A percentile compares a stretch with the other conserved stretches of the same genome.
Evolutionary conservation across 768 basidiomycete species (phyloP).

Genomic region (Xerocomellus dryophilus): DNA sequence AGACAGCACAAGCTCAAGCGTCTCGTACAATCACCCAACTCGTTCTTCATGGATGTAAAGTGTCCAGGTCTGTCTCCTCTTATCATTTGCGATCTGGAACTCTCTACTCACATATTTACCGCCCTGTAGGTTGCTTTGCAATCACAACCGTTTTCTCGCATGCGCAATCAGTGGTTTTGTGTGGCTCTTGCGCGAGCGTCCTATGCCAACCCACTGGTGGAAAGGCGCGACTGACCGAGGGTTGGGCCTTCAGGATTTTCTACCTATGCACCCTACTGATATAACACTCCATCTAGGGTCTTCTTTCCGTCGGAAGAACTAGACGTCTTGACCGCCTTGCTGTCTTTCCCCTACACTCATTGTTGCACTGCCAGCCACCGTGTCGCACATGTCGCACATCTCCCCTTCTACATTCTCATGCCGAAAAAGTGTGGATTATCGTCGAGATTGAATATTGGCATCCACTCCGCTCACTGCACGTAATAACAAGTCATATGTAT

Average conservation of each 20-base stretch:
- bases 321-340: conserved; percentile 19
- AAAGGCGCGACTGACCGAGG: conserved; percentile 96
- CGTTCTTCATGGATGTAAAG: conserved; percentile 99
- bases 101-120: background rate
- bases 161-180: conserved; percentile 95
- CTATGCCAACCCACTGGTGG: conserved; percentile 99
- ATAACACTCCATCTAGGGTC: conserved; percentile 57
- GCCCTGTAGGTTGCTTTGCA: conserved; percentile 79
- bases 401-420: background rate
- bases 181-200: conserved; percentile 87
- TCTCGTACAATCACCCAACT: conserved; percentile 97
- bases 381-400: background rate
- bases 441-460: conserved; percentile 9
- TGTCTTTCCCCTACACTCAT: background rate
- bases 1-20: conserved; percentile 98
- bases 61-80: conserved; percentile 74
- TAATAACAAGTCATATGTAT: conserved; percentile 11
- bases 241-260: conserved; percentile 46
- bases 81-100: background rate
- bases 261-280: conserved; percentile 4
- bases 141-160: conserved; percentile 99
- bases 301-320: conserved; percentile 98
- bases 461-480: conserved; percentile 6
- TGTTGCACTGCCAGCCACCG: conserved; percentile 3
- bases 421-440: conserved; percentile 15